phyloP scores from a whole-genome alignment of 148 eudicot species.

The Amaranthus hypochondriacus region DNA sequence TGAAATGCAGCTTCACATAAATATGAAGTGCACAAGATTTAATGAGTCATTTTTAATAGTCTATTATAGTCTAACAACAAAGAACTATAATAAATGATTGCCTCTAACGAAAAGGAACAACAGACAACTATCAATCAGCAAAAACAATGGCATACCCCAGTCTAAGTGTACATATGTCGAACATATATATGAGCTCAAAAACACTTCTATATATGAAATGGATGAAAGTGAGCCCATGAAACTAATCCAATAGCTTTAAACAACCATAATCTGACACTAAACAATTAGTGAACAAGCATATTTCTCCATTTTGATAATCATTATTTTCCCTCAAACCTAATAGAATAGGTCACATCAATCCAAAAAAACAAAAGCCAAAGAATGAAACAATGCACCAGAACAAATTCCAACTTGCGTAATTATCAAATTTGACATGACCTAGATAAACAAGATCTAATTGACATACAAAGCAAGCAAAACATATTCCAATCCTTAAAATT shows the following conservation, averaged over 20 bases:
- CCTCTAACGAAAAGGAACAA: background rate
- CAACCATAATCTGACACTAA: too few relatives aligned
- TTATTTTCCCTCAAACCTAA: background rate
- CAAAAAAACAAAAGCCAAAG: background rate
- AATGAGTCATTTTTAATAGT: too few relatives aligned
- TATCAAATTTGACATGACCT: conserved; percentile 1
- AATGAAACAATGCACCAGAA: conserved; percentile 33
- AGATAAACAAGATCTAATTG: too few relatives aligned
- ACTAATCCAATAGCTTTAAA: too few relatives aligned
- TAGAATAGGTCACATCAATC: background rate
- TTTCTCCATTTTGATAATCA: background rate
- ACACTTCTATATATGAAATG: background rate
- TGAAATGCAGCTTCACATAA: too few relatives aligned
- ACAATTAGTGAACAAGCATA: background rate
- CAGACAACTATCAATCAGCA: background rate
- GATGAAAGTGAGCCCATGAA: background rate
- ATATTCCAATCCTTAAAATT: too few relatives aligned
- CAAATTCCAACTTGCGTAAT: conserved; percentile 1
- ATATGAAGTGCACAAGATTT: too few relatives aligned
- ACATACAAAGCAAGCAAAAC: too few relatives aligned
- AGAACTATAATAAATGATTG: too few relatives aligned
- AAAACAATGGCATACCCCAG: background rate
- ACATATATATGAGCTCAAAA: background rate
- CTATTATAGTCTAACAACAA: too few relatives aligned
- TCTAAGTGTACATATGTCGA: background rate